phyloP scores from a whole-genome alignment of 2,329 filamentous ascomycete species.

The Corynespora cassiicola region DNA sequence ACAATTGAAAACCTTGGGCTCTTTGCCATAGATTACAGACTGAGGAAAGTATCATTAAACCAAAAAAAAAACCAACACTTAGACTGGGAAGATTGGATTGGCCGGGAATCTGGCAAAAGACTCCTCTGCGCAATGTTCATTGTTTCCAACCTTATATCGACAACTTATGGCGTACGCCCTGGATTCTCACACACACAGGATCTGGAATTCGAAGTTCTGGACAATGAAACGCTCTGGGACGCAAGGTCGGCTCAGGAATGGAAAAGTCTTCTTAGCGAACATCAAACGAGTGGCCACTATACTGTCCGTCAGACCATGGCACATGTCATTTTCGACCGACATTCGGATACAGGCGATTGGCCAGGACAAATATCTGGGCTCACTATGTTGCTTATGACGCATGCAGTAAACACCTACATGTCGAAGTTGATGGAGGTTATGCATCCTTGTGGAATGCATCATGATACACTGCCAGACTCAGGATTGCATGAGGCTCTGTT shows the following conservation, averaged over 20 bases:
- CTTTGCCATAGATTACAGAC: conserved; percentile 23
- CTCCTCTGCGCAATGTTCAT: conserved; percentile 41
- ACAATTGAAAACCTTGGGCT: conserved; percentile 22
- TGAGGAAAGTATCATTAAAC: conserved; percentile 21
- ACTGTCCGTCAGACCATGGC: conserved; percentile 31
- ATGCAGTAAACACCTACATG: conserved; percentile 45
- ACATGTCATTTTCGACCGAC: conserved; percentile 28
- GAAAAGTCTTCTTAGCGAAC: conserved; percentile 18
- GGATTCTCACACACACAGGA: conserved; percentile 41
- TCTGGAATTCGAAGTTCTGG: conserved; percentile 41
- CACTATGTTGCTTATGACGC: conserved; percentile 39
- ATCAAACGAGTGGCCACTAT: conserved; percentile 1
- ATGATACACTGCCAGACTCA: too few relatives aligned
- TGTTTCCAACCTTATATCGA: conserved; percentile 38
- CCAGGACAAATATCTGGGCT: conserved; percentile 28
- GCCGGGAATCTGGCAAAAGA: conserved; percentile 37
- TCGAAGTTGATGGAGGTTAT: conserved; percentile 41
- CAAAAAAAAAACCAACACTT: conserved; percentile 11
- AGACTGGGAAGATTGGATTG: conserved; percentile 36
- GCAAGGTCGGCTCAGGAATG: conserved; percentile 33
- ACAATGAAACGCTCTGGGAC: conserved; percentile 40
- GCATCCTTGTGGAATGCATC: too few relatives aligned
- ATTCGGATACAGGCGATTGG: conserved; percentile 12
- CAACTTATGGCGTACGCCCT: conserved; percentile 39
- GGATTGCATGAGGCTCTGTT: conserved; percentile 25